Evolutionary conservation across 129 eudicot genomes (phyloP).

Genomic region (Centaurea solstitialis): DNA sequence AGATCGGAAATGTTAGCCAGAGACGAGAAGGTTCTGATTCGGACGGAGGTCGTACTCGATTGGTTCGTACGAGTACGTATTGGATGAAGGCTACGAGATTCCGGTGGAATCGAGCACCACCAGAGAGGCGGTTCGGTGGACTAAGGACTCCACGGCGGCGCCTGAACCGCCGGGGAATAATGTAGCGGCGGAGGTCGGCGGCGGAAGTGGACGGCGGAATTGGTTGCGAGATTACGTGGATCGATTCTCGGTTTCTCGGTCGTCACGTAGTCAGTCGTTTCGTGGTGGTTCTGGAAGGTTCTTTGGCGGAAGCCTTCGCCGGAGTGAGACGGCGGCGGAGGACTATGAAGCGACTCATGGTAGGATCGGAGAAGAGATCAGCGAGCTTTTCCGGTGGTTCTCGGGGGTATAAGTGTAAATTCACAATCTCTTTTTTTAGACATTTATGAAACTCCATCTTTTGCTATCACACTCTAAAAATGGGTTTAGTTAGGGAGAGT

Average conservation of each 20-base stretch:
- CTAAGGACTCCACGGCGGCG: slow-evolving; percentile 45
- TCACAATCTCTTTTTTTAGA: background rate
- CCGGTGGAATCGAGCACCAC: slow-evolving; percentile 51
- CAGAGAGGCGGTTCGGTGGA: slow-evolving; percentile 49
- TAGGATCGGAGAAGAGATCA: slow-evolving; percentile 81
- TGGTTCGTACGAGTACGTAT: slow-evolving; percentile 79
- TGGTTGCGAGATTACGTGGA: slow-evolving; percentile 91
- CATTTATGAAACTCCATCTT: slow-evolving; percentile 13
- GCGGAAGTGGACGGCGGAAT: slow-evolving; percentile 44
- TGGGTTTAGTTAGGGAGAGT: slow-evolving; percentile 7
- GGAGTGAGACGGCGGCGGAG: slow-evolving; percentile 49
- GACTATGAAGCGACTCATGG: slow-evolving; percentile 56
- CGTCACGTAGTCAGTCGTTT: slow-evolving; percentile 65
- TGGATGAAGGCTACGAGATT: slow-evolving; percentile 72
- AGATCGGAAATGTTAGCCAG: slow-evolving; percentile 72
- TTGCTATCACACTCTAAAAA: slow-evolving; percentile 35
- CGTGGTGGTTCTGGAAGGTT: slow-evolving; percentile 89
- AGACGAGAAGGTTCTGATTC: slow-evolving; percentile 30
- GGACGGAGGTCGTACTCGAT: slow-evolving; percentile 58
- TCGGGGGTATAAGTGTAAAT: slow-evolving; percentile 86
- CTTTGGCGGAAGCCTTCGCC: slow-evolving; percentile 82
- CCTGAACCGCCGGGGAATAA: slow-evolving; percentile 50
- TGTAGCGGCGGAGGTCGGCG: slow-evolving; percentile 60
- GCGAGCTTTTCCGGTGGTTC: slow-evolving; percentile 95
- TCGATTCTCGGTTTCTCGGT: slow-evolving; percentile 50